These are phyloP conservation scores for Coniochaeta ligniaria DNA, from an alignment of 2,329 filamentous ascomycete species.

Conservation along the genomic window DNA sequence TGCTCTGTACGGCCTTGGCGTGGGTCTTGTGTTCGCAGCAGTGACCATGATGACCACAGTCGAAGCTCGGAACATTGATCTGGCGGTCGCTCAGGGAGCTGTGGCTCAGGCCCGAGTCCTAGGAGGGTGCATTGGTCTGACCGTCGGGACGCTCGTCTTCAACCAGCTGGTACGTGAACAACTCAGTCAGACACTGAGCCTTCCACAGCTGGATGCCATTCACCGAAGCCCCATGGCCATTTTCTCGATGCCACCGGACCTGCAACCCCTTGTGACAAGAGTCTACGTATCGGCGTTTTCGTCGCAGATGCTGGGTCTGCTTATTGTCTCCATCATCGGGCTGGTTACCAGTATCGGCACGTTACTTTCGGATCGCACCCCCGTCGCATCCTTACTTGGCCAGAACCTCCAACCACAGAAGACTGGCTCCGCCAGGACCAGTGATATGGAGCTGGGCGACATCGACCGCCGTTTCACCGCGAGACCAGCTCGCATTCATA, in stretches of 20 bases:
- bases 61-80: slow-evolving; percentile 37
- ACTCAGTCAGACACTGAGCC: slow-evolving; percentile 4
- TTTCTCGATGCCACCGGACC: slow-evolving; percentile 3
- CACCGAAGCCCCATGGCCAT: slow-evolving; percentile 10
- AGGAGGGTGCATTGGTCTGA: slow-evolving; percentile 52
- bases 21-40: slow-evolving; percentile 50
- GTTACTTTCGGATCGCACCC: slow-evolving; percentile 7
- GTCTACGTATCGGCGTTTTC: slow-evolving; percentile 12
- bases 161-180: slow-evolving; percentile 31
- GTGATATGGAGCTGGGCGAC: slow-evolving; percentile 11
- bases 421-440: slow-evolving; percentile 5
- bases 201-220: slow-evolving; percentile 6
- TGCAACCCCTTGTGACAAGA: slow-evolving; percentile 3
- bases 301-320: slow-evolving; percentile 12
- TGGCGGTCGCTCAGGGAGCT: slow-evolving; percentile 52
- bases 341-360: slow-evolving; percentile 10
- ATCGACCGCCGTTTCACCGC: not conserved
- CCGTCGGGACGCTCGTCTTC: slow-evolving; percentile 52
- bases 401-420: slow-evolving; percentile 8
- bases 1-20: slow-evolving; percentile 49
- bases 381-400: slow-evolving; percentile 10
- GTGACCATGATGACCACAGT: slow-evolving; percentile 52
- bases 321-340: slow-evolving; percentile 6
- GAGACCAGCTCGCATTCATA: not conserved
- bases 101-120: slow-evolving; percentile 53